Evolutionary conservation across 2,329 filamentous ascomycete genomes (phyloP), one percentile per base, ranked within the genome.

Genomic region (Talaromyces albobiverticillius): DNA sequence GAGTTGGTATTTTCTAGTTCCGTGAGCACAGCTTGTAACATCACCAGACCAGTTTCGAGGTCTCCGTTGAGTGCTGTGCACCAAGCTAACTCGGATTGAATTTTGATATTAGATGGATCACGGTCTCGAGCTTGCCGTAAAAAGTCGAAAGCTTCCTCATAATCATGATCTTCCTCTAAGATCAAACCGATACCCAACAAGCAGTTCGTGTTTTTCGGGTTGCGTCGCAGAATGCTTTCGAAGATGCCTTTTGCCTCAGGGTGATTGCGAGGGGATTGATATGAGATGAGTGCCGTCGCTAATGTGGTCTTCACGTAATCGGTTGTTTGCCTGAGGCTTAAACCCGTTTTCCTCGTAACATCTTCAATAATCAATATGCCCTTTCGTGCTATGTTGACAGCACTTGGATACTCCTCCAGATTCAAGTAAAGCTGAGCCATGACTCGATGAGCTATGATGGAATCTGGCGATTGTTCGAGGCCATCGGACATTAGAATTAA

Each of bases 161-260:
- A 96, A 59, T 97, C 88, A 64, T 96, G 88, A 60, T 96, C 91
- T 63, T 97, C 94, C 70, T 96, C 91, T 45, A 92, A 87, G 38
- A 99, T 93, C 22, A 97, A 74, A 1, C 94, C 95, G 31, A 96
- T 84, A 0, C 94, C 94, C 43, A 97, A 89, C 57, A 99, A 77
- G 2, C 92, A 92, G 26, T 85, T 76, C 0, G 91, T 95, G 0
- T 88, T 92, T 2, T 82, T 83, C 2, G 85, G 81, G 54, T 95
- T 90, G 23, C 88, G 83, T 46, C 83, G 77, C 1, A 99, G 79
- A 4, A 97, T 88, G 26, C 82, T 82, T 61, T 96, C 86, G 61
- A 99, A 97, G 0, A 96, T 79, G n/a, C 73, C 72, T 66, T 90
- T 93, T 2, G 94, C 92, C 73, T 97, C 93, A 16, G 85, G 80